A percentile compares a stretch with the other conserved stretches of the same genome.
Evolutionary conservation across 2,329 filamentous ascomycete genomes (phyloP).

Genomic region (Daldinia eschscholtzii): DNA sequence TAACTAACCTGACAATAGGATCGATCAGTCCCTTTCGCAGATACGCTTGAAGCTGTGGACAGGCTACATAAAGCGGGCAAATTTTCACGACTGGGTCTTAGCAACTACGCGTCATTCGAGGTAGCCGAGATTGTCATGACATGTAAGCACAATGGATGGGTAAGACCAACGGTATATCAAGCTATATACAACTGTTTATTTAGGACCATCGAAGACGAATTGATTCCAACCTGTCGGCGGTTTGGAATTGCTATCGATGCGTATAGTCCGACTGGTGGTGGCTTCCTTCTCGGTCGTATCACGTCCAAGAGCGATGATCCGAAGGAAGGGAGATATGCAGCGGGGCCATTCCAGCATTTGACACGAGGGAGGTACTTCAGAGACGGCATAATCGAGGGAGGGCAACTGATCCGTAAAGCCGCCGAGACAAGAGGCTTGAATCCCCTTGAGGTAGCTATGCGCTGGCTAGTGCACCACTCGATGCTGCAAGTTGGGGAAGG

Average conservation of each 20-base stretch:
- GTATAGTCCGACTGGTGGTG: conserved; percentile 84
- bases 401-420: conserved; percentile 74
- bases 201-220: conserved; percentile 78
- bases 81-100: conserved; percentile 81
- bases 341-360: conserved; percentile 47
- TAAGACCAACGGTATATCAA: conserved; percentile 86
- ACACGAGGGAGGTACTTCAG: conserved; percentile 79
- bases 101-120: conserved; percentile 87
- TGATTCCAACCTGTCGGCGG: conserved; percentile 77
- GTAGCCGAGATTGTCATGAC: conserved; percentile 85
- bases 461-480: conserved; percentile 80
- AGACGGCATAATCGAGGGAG: conserved; percentile 70
- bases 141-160: conserved; percentile 81
- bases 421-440: conserved; percentile 74
- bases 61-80: conserved; percentile 86
- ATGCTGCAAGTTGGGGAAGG: conserved; percentile 62
- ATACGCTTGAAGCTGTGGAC: conserved; percentile 80
- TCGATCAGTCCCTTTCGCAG: conserved; percentile 76
- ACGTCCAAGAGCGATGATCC: conserved; percentile 72
- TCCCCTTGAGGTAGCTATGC: conserved; percentile 76
- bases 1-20: conserved; percentile 50
- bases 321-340: conserved; percentile 73
- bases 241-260: conserved; percentile 84
- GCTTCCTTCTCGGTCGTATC: conserved; percentile 81
- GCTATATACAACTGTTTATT: conserved; percentile 86